These are phyloP conservation scores for Boletus rubroflammeus DNA, from an alignment of 768 basidiomycete genomes.

Conservation along the genomic window DNA sequence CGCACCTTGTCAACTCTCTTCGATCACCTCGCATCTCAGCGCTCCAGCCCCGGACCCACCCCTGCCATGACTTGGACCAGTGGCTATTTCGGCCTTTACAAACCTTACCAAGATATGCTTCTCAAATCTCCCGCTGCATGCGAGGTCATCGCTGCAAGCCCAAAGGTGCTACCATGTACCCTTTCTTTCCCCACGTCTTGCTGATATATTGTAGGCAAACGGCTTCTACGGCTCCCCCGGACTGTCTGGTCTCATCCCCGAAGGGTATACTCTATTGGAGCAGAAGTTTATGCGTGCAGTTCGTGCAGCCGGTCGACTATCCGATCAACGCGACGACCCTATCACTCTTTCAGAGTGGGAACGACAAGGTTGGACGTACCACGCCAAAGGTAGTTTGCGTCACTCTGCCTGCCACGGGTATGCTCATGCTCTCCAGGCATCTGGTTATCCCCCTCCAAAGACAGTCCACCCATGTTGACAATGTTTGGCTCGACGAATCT, in stretches of 20 bases:
- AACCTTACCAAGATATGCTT: constrained; percentile 71
- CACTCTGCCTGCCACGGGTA: not conserved
- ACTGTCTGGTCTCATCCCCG: constrained; percentile 89
- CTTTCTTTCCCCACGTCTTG: not conserved
- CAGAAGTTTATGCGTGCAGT: constrained; percentile 76
- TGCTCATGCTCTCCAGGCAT: constrained; percentile 50
- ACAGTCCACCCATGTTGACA: constrained; percentile 60
- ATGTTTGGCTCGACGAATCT: constrained; percentile 95
- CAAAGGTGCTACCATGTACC: constrained; percentile 53
- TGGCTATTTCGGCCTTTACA: constrained; percentile 90
- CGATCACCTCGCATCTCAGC: constrained; percentile 36
- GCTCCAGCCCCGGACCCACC: constrained; percentile 13
- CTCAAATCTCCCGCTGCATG: constrained; percentile 58
- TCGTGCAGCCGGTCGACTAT: constrained; percentile 39
- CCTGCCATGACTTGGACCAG: constrained; percentile 82
- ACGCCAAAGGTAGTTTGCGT: constrained; percentile 77
- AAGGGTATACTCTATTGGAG: constrained; percentile 88
- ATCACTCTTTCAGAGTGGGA: constrained; percentile 87
- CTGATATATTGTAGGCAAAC: constrained; percentile 64
- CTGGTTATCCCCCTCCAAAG: constrained; percentile 67
- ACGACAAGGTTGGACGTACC: constrained; percentile 91
- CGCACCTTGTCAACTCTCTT: constrained; percentile 55
- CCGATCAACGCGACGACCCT: constrained; percentile 34
- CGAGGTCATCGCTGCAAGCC: constrained; percentile 80
- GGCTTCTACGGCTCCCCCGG: constrained; percentile 91